phyloP scores from a whole-genome alignment of 352 stramenopile species.

The Thalassiosira sp. region DNA sequence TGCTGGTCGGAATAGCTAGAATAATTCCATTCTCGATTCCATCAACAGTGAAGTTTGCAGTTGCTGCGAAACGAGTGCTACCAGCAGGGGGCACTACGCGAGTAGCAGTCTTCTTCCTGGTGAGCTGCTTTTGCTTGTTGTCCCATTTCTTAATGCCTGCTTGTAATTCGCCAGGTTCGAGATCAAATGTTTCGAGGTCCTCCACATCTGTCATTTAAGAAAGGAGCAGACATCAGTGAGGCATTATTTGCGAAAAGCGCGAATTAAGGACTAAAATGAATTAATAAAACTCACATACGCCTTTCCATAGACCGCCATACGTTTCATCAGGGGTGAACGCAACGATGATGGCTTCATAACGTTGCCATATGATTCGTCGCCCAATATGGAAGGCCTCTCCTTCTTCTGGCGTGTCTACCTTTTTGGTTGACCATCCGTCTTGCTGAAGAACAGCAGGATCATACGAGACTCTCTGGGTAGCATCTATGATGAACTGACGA shows the following conservation, averaged over 20 bases:
- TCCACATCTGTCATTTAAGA: too few species aligned
- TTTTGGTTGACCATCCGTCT: slow-evolving; percentile 81
- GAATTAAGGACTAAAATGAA: too few species aligned
- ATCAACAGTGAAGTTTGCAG: slow-evolving; percentile 70
- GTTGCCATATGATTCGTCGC: slow-evolving; percentile 70
- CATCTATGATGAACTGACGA: slow-evolving; percentile 60
- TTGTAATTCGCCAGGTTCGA: slow-evolving; percentile 78
- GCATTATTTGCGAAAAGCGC: too few species aligned
- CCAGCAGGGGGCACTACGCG: slow-evolving; percentile 1
- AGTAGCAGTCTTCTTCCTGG: slow-evolving; percentile 21
- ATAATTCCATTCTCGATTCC: slow-evolving; percentile 82
- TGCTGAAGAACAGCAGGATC: slow-evolving; percentile 76
- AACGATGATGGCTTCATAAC: slow-evolving; percentile 77
- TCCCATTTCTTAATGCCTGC: slow-evolving; percentile 71
- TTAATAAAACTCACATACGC: too few species aligned
- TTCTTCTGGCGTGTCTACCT: slow-evolving; percentile 57
- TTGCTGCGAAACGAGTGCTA: slow-evolving; percentile 51
- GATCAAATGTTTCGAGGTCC: slow-evolving; percentile 79
- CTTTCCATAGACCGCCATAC: slow-evolving; percentile 82
- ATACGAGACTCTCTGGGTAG: slow-evolving; percentile 64
- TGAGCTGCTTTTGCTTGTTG: slow-evolving; percentile 51
- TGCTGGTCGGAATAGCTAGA: slow-evolving; percentile 62
- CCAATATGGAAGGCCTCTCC: slow-evolving; percentile 76
- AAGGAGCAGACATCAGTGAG: too few species aligned
- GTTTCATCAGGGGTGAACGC: slow-evolving; percentile 78